These are phyloP conservation scores for sorghum (Sorghum bicolor) DNA, from an alignment of 176 grass and related monocot species.

Conservation along the genomic window Sorghum_bicolor_NCBIv3 NC_012874.2:11912001-11912500, in stretches of 20 bases:
- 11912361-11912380: background rate
- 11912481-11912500: conserved; percentile 90
- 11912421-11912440: background rate
- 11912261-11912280: conserved; percentile 91
- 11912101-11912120: conserved; percentile 23
- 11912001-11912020: background rate
- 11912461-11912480: conserved; percentile 93
- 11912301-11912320: conserved; percentile 92
- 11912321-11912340: conserved; percentile 53
- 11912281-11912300: conserved; percentile 81
- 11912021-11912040: background rate
- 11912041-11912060: background rate
- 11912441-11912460: conserved; percentile 36
- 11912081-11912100: background rate
- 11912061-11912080: conserved; percentile 31
- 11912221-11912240: conserved; percentile 27
- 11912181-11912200: background rate
- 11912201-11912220: conserved; percentile 67
- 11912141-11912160: background rate
- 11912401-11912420: background rate
- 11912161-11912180: background rate
- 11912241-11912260: conserved; percentile 52
- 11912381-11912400: background rate
- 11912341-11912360: background rate
- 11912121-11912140: conserved; percentile 28